Evolutionary conservation across 2,329 filamentous ascomycete species (phyloP).

Genomic region (Cladosporium sp.): DNA sequence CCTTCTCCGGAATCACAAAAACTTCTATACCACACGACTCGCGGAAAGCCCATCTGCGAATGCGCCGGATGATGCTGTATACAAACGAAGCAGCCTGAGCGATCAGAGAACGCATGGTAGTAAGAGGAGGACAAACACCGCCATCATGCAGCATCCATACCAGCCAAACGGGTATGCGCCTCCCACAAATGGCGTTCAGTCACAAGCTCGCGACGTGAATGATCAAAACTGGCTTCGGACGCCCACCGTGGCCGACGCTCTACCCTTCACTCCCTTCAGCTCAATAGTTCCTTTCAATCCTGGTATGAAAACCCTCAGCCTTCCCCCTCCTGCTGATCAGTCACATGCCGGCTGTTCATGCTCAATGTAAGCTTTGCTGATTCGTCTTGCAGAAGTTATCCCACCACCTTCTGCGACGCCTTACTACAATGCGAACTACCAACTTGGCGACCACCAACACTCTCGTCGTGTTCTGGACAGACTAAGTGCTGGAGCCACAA

Average conservation of each 20-base stretch:
- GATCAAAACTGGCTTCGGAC: slow-evolving; percentile 21
- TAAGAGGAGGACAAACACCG: not conserved
- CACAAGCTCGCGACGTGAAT: not conserved
- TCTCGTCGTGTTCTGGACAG: slow-evolving; percentile 52
- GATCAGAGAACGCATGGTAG: slow-evolving; percentile 1
- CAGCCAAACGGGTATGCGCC: slow-evolving; percentile 12
- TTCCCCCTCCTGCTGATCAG: not conserved
- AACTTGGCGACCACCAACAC: slow-evolving; percentile 22
- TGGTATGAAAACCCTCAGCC: slow-evolving; percentile 43
- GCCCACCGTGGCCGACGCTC: slow-evolving; percentile 63
- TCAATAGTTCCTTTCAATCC: slow-evolving; percentile 74
- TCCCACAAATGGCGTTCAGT: slow-evolving; percentile 16
- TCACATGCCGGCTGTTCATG: slow-evolving; percentile 1
- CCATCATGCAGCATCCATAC: slow-evolving; percentile 15
- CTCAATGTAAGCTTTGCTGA: slow-evolving; percentile 15
- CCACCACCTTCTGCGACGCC: slow-evolving; percentile 40
- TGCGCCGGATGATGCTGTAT: slow-evolving; percentile 12
- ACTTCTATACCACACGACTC: too few species aligned
- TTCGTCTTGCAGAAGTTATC: slow-evolving; percentile 37
- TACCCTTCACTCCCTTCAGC: slow-evolving; percentile 77
- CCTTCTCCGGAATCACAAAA: too few species aligned
- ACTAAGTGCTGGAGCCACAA: slow-evolving; percentile 65
- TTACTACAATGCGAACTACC: slow-evolving; percentile 34
- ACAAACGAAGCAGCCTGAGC: not conserved
- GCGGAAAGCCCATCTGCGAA: not conserved